These are phyloP conservation scores for Flaveria trinervia DNA, from an alignment of 129 eudicot species.

Conservation along the genomic window DNA sequence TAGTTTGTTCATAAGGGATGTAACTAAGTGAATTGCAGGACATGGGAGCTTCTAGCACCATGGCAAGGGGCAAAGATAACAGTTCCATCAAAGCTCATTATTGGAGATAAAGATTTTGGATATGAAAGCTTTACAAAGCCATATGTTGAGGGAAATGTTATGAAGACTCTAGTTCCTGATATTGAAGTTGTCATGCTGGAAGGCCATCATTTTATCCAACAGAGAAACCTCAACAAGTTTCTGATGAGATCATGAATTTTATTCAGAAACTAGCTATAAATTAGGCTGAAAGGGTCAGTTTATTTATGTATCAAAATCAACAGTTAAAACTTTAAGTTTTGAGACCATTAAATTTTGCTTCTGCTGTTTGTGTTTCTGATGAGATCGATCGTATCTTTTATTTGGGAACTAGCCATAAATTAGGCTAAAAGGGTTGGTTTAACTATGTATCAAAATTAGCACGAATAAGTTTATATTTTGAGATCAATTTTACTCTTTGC, in stretches of 20 bases:
- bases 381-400: conserved; percentile 26
- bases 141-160: conserved; percentile 18
- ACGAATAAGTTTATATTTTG: not conserved
- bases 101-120: conserved; percentile 29
- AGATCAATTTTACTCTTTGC: not conserved
- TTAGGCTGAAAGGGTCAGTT: not conserved
- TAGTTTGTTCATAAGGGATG: not conserved
- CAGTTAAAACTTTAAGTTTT: not conserved
- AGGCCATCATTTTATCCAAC: conserved; percentile 32
- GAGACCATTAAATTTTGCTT: not conserved
- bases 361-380: conserved; percentile 14
- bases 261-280: conserved; percentile 16
- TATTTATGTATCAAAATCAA: not conserved
- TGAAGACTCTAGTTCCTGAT: conserved; percentile 26
- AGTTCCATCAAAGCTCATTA: conserved; percentile 31
- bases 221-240: conserved; percentile 32
- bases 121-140: conserved; percentile 22
- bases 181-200: conserved; percentile 28
- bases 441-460: not conserved
- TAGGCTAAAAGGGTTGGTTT: not conserved
- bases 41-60: conserved; percentile 34
- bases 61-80: conserved; percentile 32
- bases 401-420: not conserved
- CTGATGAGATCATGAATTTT: conserved; percentile 26
- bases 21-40: conserved; percentile 15